Evolutionary conservation across 257 asterid genomes (phyloP), one percentile per base, ranked within the genome.

Genomic region (Solanum etuberosum): DNA sequence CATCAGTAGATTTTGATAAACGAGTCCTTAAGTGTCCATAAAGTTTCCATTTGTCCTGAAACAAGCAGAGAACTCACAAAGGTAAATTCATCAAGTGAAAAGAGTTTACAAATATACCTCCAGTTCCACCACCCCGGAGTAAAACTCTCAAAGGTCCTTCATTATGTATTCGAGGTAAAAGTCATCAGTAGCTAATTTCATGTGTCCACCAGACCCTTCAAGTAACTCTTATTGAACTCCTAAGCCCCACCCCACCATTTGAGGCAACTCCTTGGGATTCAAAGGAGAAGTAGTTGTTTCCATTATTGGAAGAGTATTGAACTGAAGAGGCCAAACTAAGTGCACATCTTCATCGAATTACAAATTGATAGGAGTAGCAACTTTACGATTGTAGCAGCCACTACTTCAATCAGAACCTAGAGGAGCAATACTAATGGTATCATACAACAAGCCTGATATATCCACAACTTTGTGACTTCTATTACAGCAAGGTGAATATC

Each of bases 351-450:
- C 98, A 89, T 93, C 93, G 85, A 88, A 91, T n/a, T 96, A 93
- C 90, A 86, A 73, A 89, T 92, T 95, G 92, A 97, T 94, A 35
- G 95, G 91, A 3, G 98, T 95, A 42, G 98, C 98, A 38, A 98
- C 95, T 93, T 97, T 95, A 93, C 94, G 78, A 94, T 93, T 67
- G 98, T 94, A 81, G 98, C 99, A 92, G 93, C 99, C 59, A 96
- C 99, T 84, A 97, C 98, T 93, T 95, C 98, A 87, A 97, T 95
- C 83, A 97, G 96, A 91, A 91, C 99, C 98, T 84, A 98, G 98
- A 86, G 97, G 98, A 37, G 98, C 98, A 90, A 92, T 95, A 90
- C 92, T 93, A 68, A 94, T 86, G 77, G 98, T 27, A 96, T 94
- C 94, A 98, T 92, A 82, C 94, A 95, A 72, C 98, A 98, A 68